Conservation (phyloP, 306 rosid genomes). For the Sicyos edulis region DNA sequence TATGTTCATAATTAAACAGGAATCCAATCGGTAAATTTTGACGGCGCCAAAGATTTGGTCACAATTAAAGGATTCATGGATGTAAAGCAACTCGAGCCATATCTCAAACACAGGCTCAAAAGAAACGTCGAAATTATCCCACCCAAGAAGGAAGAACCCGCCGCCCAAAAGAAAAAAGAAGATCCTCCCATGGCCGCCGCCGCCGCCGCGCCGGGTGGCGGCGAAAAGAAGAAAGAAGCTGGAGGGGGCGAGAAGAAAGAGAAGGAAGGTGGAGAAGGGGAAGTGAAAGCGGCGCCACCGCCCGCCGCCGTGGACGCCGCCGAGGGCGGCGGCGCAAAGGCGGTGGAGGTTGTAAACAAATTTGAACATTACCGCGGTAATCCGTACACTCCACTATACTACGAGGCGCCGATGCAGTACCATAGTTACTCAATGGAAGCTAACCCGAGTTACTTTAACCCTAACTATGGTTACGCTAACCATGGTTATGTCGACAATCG, state of each 20-base stretch:
- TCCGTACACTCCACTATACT: constrained; percentile 16
- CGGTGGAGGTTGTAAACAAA: constrained; percentile 38
- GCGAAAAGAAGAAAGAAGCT: constrained; percentile 19
- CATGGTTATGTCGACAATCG: constrained; percentile 21
- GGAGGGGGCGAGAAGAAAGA: constrained; percentile 24
- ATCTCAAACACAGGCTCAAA: constrained; percentile 43
- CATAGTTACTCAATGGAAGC: constrained; percentile 29
- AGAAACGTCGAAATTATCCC: constrained; percentile 59
- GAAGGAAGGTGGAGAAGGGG: constrained; percentile 25
- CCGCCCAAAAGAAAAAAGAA: constrained; percentile 20
- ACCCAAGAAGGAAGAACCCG: constrained; percentile 44
- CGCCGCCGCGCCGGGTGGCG: neutral
- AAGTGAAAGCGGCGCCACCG: constrained; percentile 23
- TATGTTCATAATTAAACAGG: constrained; percentile 38
- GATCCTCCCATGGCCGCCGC: neutral
- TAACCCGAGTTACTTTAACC: constrained; percentile 28
- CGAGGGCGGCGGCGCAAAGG: constrained; percentile 12
- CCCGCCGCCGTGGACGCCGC: constrained; percentile 3
- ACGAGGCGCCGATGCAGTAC: constrained; percentile 22
- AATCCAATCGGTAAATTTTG: constrained; percentile 47
- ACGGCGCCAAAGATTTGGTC: constrained; percentile 54
- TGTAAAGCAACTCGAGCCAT: constrained; percentile 37
- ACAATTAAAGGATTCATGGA: constrained; percentile 64
- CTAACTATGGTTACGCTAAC: constrained; percentile 8
- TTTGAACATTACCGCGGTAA: constrained; percentile 46